phyloP scores from a whole-genome alignment of 2,329 filamentous ascomycete species.

The Colletotrichum paranaense region DNA sequence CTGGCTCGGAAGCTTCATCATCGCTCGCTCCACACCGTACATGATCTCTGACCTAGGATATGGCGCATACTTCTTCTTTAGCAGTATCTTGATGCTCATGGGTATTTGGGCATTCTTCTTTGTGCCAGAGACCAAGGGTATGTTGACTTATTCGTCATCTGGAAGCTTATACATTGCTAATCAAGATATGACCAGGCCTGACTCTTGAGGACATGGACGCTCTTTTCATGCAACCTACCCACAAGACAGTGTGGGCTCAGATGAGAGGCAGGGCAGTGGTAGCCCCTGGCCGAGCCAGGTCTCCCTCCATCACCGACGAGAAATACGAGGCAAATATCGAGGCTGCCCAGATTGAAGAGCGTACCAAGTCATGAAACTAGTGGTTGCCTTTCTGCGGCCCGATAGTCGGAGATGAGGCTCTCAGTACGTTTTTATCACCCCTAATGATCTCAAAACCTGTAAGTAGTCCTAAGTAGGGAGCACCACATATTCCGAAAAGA shows the following conservation, averaged over 20 bases:
- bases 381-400: neutral
- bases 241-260: slow-evolving; percentile 46
- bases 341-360: slow-evolving; percentile 19
- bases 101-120: slow-evolving; percentile 61
- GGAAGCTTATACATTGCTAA: neutral
- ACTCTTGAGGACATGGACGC: slow-evolving; percentile 61
- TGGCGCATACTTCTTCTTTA: slow-evolving; percentile 66
- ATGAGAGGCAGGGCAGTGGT: slow-evolving; percentile 31
- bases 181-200: slow-evolving; percentile 41
- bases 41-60: slow-evolving; percentile 56
- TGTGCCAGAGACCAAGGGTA: slow-evolving; percentile 63
- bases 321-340: slow-evolving; percentile 33
- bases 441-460: neutral
- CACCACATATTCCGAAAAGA: neutral
- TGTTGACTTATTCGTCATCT: neutral
- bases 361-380: slow-evolving; percentile 19
- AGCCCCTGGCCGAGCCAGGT: slow-evolving; percentile 11
- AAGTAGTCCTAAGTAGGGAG: neutral
- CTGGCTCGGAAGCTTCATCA: slow-evolving; percentile 54
- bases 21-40: slow-evolving; percentile 52
- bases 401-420: neutral
- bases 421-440: neutral
- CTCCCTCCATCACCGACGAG: slow-evolving; percentile 30
- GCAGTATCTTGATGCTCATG: slow-evolving; percentile 55
- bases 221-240: slow-evolving; percentile 44